Evolutionary conservation across 352 stramenopile genomes (phyloP), one percentile per base, ranked within the genome.

Genomic region (Globisporangium abappressorium): DNA sequence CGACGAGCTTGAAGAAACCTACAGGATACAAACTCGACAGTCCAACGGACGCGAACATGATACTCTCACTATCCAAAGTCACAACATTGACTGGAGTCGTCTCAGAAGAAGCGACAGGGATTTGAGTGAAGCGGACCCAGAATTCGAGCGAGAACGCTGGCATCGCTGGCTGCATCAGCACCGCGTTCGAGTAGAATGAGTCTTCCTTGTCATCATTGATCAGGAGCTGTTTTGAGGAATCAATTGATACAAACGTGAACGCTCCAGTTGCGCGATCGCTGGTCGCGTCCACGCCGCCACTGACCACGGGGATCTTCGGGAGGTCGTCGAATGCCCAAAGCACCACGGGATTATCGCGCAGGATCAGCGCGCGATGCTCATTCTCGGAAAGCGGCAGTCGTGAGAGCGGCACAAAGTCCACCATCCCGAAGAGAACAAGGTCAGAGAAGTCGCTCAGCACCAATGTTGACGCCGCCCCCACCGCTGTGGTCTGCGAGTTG

Each of bases 141-240:
- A 89, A 82, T 62, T 94, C 85, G 11, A 92, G 34, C 5, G 84
- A 79, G 55, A 94, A 92, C 1, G 82, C 72, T 0, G 75, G 74
- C 74, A 90, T 82, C 1, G 74, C 69, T 2, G 76, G 73, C 28
- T 88, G 78, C 12, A 82, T 36, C 1, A 80, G 62, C 8, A 89
- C 73, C 7, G 78, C 66, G 43, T 75, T 75, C 0, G 81, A 90
- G 63, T 86, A 87, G 62, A 84, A 90, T 2, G 82, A 80, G 9
- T 76, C 70, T 66, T 90, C 84, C 34, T 76, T 65, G 14, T 28
- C 38, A 56, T 87, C 76, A 14, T 82, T 72, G n/a, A 92, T 77
- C 0, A 62, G 34, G n/a, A 91, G 67, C 9, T 68, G 49, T 34
- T 71, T 74, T 0, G 60, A 70, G 0, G 33, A 33, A 1, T 65